Percentiles rank a stretch among this genome's conserved stretches.
phyloP scores from a whole-genome alignment of 1,139 yeast species.

The Yamadazyma jaroonii region DNA sequence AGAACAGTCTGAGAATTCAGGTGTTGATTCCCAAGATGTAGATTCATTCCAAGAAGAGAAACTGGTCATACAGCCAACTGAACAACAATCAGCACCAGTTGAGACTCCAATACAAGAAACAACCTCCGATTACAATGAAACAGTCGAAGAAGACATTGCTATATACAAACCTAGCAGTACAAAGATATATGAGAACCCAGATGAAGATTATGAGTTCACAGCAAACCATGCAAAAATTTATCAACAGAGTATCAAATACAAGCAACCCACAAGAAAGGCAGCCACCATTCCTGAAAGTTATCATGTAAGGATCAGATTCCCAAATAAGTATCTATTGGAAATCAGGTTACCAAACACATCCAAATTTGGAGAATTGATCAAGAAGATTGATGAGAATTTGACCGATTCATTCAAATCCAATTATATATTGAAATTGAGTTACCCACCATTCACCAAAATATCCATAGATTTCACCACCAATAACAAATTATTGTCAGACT shows the following conservation, averaged over 20 bases:
- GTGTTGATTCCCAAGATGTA: background rate
- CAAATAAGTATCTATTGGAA: constrained; percentile 48
- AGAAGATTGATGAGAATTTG: constrained; percentile 33
- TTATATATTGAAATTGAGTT: constrained; percentile 34
- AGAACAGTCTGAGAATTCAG: background rate
- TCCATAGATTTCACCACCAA: constrained; percentile 29
- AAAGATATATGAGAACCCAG: constrained; percentile 38
- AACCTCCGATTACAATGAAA: too few species aligned
- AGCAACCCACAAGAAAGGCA: constrained; percentile 11
- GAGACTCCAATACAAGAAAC: too few species aligned
- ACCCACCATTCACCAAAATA: constrained; percentile 44
- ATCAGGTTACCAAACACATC: constrained; percentile 13
- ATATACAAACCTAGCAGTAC: constrained; percentile 13
- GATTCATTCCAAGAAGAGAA: too few species aligned
- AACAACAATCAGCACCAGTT: too few species aligned
- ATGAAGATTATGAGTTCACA: constrained; percentile 49
- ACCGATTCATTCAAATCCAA: constrained; percentile 34
- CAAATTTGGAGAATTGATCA: constrained; percentile 43
- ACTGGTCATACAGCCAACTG: too few species aligned
- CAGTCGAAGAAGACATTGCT: constrained; percentile 7
- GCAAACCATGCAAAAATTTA: constrained; percentile 53
- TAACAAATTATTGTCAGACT: constrained; percentile 30
- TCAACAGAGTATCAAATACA: constrained; percentile 43
- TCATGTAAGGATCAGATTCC: constrained; percentile 49
- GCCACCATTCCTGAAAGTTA: constrained; percentile 22